phyloP scores from a whole-genome alignment of 2,329 filamentous ascomycete genomes.

The Albophoma yamanashiensis region DNA sequence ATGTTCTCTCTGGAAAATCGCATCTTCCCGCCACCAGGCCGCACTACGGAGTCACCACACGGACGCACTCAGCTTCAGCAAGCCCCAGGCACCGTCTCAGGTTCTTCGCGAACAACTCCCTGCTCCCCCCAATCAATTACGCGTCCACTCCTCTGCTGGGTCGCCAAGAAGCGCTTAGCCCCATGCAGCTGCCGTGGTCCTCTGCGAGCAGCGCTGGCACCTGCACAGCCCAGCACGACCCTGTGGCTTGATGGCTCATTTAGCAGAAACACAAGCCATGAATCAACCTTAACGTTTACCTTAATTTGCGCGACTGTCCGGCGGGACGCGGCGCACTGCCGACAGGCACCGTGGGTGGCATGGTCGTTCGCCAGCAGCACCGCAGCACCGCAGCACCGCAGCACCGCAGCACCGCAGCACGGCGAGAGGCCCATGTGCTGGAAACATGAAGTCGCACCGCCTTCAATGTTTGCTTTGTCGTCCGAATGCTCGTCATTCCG shows the following conservation, averaged over 20 bases:
- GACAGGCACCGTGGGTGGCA: not conserved
- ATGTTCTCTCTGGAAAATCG: too few species aligned
- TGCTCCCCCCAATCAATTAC: not conserved
- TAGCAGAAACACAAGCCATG: not conserved
- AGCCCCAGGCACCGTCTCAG: not conserved
- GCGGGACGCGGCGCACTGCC: not conserved
- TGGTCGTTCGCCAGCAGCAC: not conserved
- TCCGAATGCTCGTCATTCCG: not conserved
- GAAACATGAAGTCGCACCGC: not conserved
- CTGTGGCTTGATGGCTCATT: not conserved
- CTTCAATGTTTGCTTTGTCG: not conserved
- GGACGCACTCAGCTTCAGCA: not conserved
- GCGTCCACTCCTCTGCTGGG: not conserved
- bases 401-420: not conserved
- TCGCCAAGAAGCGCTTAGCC: not conserved
- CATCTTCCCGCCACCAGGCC: too few species aligned
- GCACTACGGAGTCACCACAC: not conserved
- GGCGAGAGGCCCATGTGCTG: not conserved
- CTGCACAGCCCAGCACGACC: not conserved
- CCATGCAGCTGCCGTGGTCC: not conserved
- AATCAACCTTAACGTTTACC: constrained; percentile 1
- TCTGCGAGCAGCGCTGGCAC: not conserved
- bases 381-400: not conserved
- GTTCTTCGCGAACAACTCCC: not conserved
- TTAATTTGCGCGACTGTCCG: not conserved